Conservation (phyloP, 805 yeast species). For the Candida suzukii region DNA sequence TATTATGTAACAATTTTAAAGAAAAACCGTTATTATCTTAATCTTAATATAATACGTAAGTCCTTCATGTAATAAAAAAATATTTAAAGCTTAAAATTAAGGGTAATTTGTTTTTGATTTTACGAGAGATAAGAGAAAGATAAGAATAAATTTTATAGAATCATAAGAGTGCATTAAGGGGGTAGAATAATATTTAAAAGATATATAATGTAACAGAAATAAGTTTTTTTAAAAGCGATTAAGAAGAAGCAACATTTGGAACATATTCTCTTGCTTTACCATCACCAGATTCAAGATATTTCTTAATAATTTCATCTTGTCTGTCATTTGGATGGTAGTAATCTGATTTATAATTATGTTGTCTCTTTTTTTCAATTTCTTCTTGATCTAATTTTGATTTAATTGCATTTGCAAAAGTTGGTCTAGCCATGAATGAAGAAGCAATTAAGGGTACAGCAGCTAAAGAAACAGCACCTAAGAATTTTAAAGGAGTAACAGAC, state of each 20-base stretch:
- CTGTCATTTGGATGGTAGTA: conserved; percentile 13
- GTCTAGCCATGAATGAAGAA: conserved; percentile 22
- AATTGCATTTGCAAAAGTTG: conserved; percentile 29
- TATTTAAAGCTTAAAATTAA: too few species aligned
- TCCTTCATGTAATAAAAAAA: too few species aligned
- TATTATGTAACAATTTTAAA: too few species aligned
- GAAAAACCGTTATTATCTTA: too few species aligned
- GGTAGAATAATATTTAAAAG: too few species aligned
- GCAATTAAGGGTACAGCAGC: conserved; percentile 22
- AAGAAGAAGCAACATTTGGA: background rate
- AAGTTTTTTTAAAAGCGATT: background rate
- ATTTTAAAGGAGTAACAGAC: conserved; percentile 23
- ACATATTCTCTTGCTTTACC: conserved; percentile 23
- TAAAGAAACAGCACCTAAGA: conserved; percentile 19
- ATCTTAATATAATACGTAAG: too few species aligned
- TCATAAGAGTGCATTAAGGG: too few species aligned
- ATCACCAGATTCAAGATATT: conserved; percentile 19
- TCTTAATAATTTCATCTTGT: conserved; percentile 18
- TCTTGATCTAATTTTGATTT: conserved; percentile 26
- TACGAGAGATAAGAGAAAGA: too few species aligned
- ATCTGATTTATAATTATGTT: conserved; percentile 21
- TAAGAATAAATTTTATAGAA: too few species aligned
- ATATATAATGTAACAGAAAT: too few species aligned
- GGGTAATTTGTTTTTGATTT: too few species aligned
- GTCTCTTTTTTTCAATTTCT: conserved; percentile 19